Percentiles rank a stretch among this genome's conserved stretches.
Conservation (phyloP, 305 asterid species). For the Fraxinus ornus region DNA sequence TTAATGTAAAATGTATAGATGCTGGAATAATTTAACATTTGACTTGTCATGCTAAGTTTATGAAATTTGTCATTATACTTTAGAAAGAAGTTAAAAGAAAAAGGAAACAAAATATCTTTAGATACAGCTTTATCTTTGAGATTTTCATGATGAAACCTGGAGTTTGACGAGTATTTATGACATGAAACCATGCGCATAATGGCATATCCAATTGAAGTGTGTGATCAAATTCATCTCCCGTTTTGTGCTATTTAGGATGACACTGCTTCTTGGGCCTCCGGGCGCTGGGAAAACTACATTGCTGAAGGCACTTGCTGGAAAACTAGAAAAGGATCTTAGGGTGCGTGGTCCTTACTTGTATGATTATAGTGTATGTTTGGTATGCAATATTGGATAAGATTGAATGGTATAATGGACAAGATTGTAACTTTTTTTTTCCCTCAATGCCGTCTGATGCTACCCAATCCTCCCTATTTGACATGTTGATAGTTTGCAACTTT, state of each 20-base stretch:
- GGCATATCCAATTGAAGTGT: conserved; percentile 1
- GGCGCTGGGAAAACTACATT: conserved; percentile 84
- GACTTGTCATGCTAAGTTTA: neutral
- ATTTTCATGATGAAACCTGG: neutral
- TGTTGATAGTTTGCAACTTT: neutral
- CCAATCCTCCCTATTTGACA: neutral
- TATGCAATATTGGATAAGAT: neutral
- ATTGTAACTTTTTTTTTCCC: neutral
- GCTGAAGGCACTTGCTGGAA: conserved; percentile 84
- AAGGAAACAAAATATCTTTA: neutral
- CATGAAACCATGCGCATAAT: neutral
- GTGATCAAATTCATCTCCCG: neutral
- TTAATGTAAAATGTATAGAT: conserved; percentile 1
- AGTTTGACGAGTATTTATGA: neutral
- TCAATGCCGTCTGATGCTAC: neutral
- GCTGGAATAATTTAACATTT: neutral
- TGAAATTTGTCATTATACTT: neutral
- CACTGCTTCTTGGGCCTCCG: conserved; percentile 97
- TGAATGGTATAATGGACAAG: neutral
- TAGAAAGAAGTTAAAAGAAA: conserved; percentile 3
- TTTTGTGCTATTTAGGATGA: conserved; percentile 52
- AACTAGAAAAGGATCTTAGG: conserved; percentile 65
- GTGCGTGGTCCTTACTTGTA: conserved; percentile 38
- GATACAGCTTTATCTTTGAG: neutral
- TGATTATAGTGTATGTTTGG: neutral